phyloP scores from a whole-genome alignment of 1,284 basidiomycete species.

The Ceratobasidium sp. region DNA sequence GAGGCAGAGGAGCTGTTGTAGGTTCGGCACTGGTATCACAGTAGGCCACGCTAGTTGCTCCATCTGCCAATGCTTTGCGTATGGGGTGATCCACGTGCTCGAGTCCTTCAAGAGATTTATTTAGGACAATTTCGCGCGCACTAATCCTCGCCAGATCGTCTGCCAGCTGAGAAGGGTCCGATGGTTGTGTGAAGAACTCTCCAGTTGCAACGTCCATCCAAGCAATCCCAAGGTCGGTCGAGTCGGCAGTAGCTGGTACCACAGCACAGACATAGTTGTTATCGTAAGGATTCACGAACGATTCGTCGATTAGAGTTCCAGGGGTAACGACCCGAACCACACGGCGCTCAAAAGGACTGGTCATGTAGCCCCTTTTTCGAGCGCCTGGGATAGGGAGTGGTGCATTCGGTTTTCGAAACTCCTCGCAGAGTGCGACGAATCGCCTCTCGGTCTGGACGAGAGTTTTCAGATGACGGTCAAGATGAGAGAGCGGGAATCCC shows the following conservation, averaged over 20 bases:
- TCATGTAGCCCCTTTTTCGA: constrained; percentile 48
- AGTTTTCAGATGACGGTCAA: constrained; percentile 86
- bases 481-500: constrained; percentile 88
- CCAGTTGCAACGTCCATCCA: constrained; percentile 98
- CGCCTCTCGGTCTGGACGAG: constrained; percentile 84
- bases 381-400: constrained; percentile 22
- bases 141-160: constrained; percentile 87
- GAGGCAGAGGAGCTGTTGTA: constrained; percentile 46
- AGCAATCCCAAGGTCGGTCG: constrained; percentile 68
- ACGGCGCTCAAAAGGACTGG: constrained; percentile 72
- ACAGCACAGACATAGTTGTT: constrained; percentile 90
- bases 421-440: constrained; percentile 92
- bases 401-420: constrained; percentile 67
- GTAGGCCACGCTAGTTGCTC: constrained; percentile 51
- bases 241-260: constrained; percentile 47
- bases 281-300: constrained; percentile 83
- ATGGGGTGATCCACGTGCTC: constrained; percentile 59
- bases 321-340: constrained; percentile 90
- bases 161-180: constrained; percentile 66
- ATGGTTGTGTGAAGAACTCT: constrained; percentile 84
- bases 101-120: constrained; percentile 58
- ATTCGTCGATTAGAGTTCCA: constrained; percentile 90
- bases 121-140: constrained; percentile 85
- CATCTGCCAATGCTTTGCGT: constrained; percentile 61
- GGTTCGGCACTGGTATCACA: constrained; percentile 44